A percentile compares a stretch with the other conserved stretches of the same genome.
Evolutionary conservation across 1,139 yeast genomes (phyloP).

Genomic region (Yamadazyma mexicana): DNA sequence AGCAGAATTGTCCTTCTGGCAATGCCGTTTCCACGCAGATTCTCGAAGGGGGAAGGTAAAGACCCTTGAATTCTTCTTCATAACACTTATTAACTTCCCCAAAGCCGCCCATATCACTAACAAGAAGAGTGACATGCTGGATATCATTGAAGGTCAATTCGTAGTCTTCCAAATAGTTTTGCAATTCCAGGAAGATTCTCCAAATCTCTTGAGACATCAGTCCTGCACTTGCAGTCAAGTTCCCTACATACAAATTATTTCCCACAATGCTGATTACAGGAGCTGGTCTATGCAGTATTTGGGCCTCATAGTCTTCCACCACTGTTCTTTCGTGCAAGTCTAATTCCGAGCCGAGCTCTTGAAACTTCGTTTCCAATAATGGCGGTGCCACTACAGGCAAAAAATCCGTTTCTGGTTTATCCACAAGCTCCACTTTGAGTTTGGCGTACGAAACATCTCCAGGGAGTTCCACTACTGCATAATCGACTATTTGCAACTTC

Average conservation of each 20-base stretch:
- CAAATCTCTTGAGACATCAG: conserved; percentile 46
- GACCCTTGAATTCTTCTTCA: conserved; percentile 49
- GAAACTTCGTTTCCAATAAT: conserved; percentile 45
- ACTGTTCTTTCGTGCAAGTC: not conserved
- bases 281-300: not conserved
- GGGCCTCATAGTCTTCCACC: not conserved
- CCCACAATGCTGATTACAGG: conserved; percentile 7
- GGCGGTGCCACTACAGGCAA: conserved; percentile 40
- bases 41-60: conserved; percentile 80
- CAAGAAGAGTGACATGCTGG: conserved; percentile 58
- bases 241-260: conserved; percentile 46
- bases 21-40: conserved; percentile 71
- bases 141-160: conserved; percentile 38
- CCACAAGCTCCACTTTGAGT: conserved; percentile 39
- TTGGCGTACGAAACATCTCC: conserved; percentile 66
- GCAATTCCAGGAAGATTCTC: conserved; percentile 49
- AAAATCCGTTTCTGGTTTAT: conserved; percentile 33
- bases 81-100: conserved; percentile 61
- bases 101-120: conserved; percentile 67
- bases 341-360: conserved; percentile 3
- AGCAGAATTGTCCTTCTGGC: conserved; percentile 36
- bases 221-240: conserved; percentile 31
- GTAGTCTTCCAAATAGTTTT: conserved; percentile 25
- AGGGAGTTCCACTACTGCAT: conserved; percentile 45
- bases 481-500: conserved; percentile 45